Base-by-base conservation (phyloP, 75 land plant genomes). In the Pinus albicaulis region DNA sequence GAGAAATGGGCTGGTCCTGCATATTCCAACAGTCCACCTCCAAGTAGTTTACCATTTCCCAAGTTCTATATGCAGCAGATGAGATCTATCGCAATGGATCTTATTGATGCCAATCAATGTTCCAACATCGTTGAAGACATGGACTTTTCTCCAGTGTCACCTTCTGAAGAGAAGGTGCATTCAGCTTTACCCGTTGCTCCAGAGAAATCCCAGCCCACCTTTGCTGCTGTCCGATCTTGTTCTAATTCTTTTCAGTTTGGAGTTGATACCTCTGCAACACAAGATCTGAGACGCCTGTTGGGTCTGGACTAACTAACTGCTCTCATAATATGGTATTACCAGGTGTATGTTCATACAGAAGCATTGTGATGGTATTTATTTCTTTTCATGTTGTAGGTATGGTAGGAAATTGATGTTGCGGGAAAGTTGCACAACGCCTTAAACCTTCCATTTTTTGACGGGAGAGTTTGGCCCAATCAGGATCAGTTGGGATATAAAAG, bases 1-100 rank as follows among this genome's bases (percentile, higher is more conserved):
- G 92, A 92, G 86, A 90, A 64, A 7, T 93, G 91, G 91, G 96
- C 96, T 34, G 96, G 96, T 16, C 96, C 96, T 1, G 77, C 91
- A 20, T 93, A 86, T 74, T 89, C 89, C 0, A 91, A 91, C 75
- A 91, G 94, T 2, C 96, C 96, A 0, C 96, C 96, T 22, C 96
- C 96, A 2, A 93, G 96, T 63, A 91, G 92, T 7, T 73, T 93
- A 62, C 96, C 96, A 14, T 79, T 93, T 0, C 96, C 96, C 2
- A 93, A 86, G 31, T 93, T 93, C 74, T 89, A 89, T 10, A 71
- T 88, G 36, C 78, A 72, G 22, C 80, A 75, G 64, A 84, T 82
- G 58, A 73, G 93, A 5, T 77, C 84, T 23, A 76, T 82, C 15
- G 84, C 71, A n/a, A 80, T 82, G 60, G 93, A 89, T 3, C 52